These are phyloP conservation scores for Fusarium sp. DNA, from an alignment of 2,329 filamentous ascomycete genomes.

Conservation along the genomic window DNA sequence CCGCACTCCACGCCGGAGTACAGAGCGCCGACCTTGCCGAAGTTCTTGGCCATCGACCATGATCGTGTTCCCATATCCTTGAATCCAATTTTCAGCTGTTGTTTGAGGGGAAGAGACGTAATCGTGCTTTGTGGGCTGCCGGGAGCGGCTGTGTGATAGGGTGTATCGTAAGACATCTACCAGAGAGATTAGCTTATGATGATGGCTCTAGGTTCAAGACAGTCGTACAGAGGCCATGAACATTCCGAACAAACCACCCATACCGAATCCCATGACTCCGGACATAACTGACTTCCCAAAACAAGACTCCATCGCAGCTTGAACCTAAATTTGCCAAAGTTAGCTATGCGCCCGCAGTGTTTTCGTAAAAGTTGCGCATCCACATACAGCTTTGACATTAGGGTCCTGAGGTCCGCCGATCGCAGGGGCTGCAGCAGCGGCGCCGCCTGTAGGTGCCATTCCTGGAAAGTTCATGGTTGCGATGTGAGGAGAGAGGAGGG, in stretches of 20 bases:
- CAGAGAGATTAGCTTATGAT: constrained; percentile 35
- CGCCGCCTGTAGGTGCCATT: constrained; percentile 45
- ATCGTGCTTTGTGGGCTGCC: constrained; percentile 59
- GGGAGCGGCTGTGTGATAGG: constrained; percentile 70
- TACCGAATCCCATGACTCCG: constrained; percentile 92
- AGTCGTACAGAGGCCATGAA: constrained; percentile 94
- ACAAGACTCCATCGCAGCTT: constrained; percentile 91
- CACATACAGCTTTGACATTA: constrained; percentile 64
- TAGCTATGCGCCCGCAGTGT: constrained; percentile 11
- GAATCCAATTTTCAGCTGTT: constrained; percentile 88
- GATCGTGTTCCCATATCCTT: constrained; percentile 94
- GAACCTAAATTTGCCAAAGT: constrained; percentile 70
- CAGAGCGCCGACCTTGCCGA: constrained; percentile 90
- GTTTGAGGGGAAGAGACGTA: constrained; percentile 78
- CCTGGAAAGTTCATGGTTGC: constrained; percentile 58
- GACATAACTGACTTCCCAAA: constrained; percentile 89
- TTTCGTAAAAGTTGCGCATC: constrained; percentile 1
- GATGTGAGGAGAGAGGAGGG: constrained; percentile 3
- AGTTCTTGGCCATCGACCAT: constrained; percentile 89
- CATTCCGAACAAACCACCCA: constrained; percentile 93
- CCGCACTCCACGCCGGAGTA: constrained; percentile 96
- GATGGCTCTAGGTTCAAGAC: neutral
- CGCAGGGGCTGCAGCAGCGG: constrained; percentile 40
- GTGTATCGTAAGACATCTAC: constrained; percentile 98
- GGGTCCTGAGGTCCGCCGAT: constrained; percentile 61